Evolutionary conservation across 352 stramenopile genomes (phyloP), one percentile per base, ranked within the genome.

Genomic region (Globisporangium paroecandrum): DNA sequence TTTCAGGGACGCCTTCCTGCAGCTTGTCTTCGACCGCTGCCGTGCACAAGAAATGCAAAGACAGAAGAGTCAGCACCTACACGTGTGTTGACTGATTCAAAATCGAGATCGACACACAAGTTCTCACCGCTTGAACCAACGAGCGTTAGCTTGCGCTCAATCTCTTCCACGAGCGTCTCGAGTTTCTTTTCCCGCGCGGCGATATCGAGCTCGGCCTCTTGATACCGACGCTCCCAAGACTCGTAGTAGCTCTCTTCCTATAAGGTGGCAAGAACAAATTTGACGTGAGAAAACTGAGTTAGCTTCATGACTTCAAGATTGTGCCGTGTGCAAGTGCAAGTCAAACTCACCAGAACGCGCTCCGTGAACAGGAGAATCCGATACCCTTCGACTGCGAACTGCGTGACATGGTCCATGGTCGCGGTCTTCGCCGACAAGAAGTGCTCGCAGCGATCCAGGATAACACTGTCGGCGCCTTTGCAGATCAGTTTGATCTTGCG

Each of bases 11-110:
- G 20, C 96, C 95, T 63, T 98, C 93, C 83, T 99, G 97, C 1
- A 99, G 70, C 70, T 97, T 98, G 70, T 99, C 97, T 86, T 99
- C 97, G 41, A 99, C 98, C 22, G 96, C 97, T 84, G n/a, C n/a
- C 3, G 29, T 13, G 10, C 22, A 65, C n/a, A 6, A 22, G 41
- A 20, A 6, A 43, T 9, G 34, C 3, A n/a, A 49, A 58, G 20
- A 43, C 4, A 0, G 1, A 34, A 15, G 12, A 41, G 25, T 15
- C 29, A 38, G 24, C n/a, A 58, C 10, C 43, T 20, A 12, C 63
- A 64, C 29, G 29, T 32, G 32, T 66, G 3, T 71, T 15, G 32
- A 15, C 25, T 2, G 12, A 47, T 24, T 20, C 32, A 8, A n/a
- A 27, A 1, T 20, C 9, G 20, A 22, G 15, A 20, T 8, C 15